Evolutionary conservation across 768 basidiomycete species (phyloP), one percentile per base, ranked within the genome.

Genomic region (Phaeotremella fagi): DNA sequence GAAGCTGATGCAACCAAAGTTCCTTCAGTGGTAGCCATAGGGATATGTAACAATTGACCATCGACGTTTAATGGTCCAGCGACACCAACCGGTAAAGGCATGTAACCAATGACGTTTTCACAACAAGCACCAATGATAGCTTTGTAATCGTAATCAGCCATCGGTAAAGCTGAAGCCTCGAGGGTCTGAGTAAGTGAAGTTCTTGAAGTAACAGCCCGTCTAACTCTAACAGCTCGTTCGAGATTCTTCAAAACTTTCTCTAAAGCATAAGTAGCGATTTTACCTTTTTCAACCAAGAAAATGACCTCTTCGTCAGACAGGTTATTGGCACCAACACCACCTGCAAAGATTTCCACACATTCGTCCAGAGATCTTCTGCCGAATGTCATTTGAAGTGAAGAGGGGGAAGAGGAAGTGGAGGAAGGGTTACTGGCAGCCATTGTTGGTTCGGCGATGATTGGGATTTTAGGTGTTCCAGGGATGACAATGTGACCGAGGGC

Each of bases 1-100:
- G 94, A 97, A 0, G 94, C 88, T 4, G 94, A 98, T 0, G 95
- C 95, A 56, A 98, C 92, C 50, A 99, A 83, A 0, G 95, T 98
- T 54, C 95, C 95, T 74, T 99, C 95, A n/a, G 95, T 92, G 3
- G 95, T 99, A 37, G 95, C 95, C 95, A 99, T 98, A 6, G 95
- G 95, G 64, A 99, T 92, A 35, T 85, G 94, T 64, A 84, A 83
- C 43, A 84, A 76, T 36, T 81, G 77, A 26, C 88, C 90, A 65
- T 99, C 94, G 68, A 99, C 81, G 38, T 82, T 87, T 29, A 99
- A 83, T 2, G 95, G 95, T 1, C 95, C 95, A 15, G 95, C 95
- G 55, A 98, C 86, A 62, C 95, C 95, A 47, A 98, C 84, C 0
- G 95, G 95, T 31, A 99, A 76, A 36, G 94, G 95, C 73, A 97